Evolutionary conservation across 1,139 yeast genomes (phyloP).

Genomic region (Yamadazyma spencermartinsiae): DNA sequence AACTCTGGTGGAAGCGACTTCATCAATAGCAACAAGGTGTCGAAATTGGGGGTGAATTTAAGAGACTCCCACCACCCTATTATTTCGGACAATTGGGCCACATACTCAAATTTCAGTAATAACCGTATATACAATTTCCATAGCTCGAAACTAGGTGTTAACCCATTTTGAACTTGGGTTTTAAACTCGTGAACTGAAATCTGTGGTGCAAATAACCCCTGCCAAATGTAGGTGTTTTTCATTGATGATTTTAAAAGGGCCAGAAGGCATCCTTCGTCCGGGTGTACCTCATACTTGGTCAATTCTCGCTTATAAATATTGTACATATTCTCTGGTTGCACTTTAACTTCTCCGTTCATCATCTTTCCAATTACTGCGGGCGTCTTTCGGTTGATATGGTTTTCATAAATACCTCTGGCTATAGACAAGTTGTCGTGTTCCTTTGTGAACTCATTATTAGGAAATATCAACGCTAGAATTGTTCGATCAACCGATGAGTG

Average conservation of each 20-base stretch:
- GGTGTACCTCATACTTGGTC: slow-evolving; percentile 15
- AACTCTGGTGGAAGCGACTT: slow-evolving; percentile 41
- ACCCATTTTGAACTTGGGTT: slow-evolving; percentile 23
- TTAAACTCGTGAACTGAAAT: slow-evolving; percentile 62
- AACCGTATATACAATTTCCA: slow-evolving; percentile 56
- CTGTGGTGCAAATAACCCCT: slow-evolving; percentile 55
- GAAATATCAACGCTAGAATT: background rate
- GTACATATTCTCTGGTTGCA: slow-evolving; percentile 37
- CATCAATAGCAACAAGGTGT: slow-evolving; percentile 37
- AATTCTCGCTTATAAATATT: slow-evolving; percentile 32
- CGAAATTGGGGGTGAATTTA: slow-evolving; percentile 44
- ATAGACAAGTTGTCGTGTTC: background rate
- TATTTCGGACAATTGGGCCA: slow-evolving; percentile 50
- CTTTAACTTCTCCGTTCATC: slow-evolving; percentile 48
- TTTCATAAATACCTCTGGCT: slow-evolving; percentile 14
- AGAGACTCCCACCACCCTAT: slow-evolving; percentile 62
- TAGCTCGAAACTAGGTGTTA: slow-evolving; percentile 44
- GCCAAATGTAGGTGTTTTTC: slow-evolving; percentile 39
- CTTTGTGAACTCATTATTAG: background rate
- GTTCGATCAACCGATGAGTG: background rate
- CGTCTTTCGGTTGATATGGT: slow-evolving; percentile 26
- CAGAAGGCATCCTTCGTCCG: slow-evolving; percentile 40
- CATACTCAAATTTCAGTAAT: slow-evolving; percentile 48
- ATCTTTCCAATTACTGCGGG: slow-evolving; percentile 31
- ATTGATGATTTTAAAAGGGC: slow-evolving; percentile 46